Evolutionary conservation across 176 grass and related monocot genomes (phyloP).

Genomic region (Urochloa ruziziensis): DNA sequence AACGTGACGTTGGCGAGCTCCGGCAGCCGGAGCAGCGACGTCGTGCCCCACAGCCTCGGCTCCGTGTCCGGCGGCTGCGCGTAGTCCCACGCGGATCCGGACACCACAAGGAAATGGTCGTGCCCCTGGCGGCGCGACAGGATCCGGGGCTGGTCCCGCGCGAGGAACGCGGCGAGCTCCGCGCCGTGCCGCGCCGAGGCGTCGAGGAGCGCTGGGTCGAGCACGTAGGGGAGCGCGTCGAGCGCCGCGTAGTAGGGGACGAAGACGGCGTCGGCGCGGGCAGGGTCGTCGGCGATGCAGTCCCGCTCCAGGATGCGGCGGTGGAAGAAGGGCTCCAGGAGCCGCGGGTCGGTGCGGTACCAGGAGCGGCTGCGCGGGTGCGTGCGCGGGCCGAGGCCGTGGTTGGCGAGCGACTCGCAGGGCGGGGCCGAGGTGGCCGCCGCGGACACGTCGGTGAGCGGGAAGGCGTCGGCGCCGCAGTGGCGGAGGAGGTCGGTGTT

Average conservation of each 20-base stretch:
- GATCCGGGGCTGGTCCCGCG: constrained; percentile 27
- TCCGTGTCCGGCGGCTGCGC: constrained; percentile 36
- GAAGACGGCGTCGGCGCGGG: constrained; percentile 62
- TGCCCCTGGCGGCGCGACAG: constrained; percentile 52
- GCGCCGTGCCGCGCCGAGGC: constrained; percentile 46
- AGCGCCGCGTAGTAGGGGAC: constrained; percentile 82
- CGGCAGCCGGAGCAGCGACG: constrained; percentile 59
- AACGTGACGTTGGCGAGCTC: constrained; percentile 72
- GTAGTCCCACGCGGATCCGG: constrained; percentile 76
- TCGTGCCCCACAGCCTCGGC: constrained; percentile 51
- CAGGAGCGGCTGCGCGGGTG: constrained; percentile 49
- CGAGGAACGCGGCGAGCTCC: constrained; percentile 46
- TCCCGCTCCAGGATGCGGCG: constrained; percentile 45
- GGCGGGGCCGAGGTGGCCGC: constrained; percentile 31
- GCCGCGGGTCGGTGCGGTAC: constrained; percentile 65
- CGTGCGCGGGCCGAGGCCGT: constrained; percentile 64
- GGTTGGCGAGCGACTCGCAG: constrained; percentile 60
- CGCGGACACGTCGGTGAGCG: constrained; percentile 52
- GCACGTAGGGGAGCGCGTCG: constrained; percentile 70
- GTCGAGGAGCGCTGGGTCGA: constrained; percentile 34
- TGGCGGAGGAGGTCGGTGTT: constrained; percentile 55
- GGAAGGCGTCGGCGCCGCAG: constrained; percentile 52
- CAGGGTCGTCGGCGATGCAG: constrained; percentile 46
- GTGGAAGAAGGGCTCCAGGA: constrained; percentile 78
- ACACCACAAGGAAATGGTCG: constrained; percentile 73